These are phyloP conservation scores for Gamsiella multidivaricata DNA, from an alignment of 192 early-diverging fungal species.

Conservation along the genomic window DNA sequence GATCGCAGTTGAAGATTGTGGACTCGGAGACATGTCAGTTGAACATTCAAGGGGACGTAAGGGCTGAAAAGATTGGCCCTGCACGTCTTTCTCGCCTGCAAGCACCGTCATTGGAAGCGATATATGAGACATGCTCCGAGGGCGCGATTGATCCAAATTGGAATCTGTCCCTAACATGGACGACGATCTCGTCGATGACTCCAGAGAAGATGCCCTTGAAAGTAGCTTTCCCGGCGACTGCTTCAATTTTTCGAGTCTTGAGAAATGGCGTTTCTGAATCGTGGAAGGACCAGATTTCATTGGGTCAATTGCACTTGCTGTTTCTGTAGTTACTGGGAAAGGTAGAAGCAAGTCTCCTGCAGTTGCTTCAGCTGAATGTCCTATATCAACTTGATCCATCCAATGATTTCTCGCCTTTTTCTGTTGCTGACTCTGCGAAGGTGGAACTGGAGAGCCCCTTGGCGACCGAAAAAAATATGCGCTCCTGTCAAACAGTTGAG, in stretches of 20 bases:
- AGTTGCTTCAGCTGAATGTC: too few species aligned
- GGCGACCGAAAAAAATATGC: neutral
- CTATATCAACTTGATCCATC: too few species aligned
- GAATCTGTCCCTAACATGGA: too few species aligned
- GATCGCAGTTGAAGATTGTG: neutral
- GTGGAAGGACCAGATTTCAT: too few species aligned
- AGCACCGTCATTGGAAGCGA: neutral
- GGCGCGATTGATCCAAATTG: too few species aligned
- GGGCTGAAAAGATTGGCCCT: neutral
- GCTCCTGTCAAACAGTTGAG: slow-evolving; percentile 13
- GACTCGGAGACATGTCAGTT: slow-evolving; percentile 29
- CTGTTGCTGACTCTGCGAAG: neutral
- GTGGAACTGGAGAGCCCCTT: neutral
- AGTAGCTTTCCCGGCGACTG: slow-evolving; percentile 13
- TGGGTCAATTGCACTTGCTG: too few species aligned
- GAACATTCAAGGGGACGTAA: slow-evolving; percentile 30
- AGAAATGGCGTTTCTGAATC: neutral
- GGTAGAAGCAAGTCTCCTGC: too few species aligned
- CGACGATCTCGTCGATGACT: neutral
- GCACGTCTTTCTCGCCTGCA: neutral
- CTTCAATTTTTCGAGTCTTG: slow-evolving; percentile 4
- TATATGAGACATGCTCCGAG: slow-evolving; percentile 10
- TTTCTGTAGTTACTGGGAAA: too few species aligned
- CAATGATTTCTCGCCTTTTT: too few species aligned
- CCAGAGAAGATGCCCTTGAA: slow-evolving; percentile 7